phyloP scores from a whole-genome alignment of 1,139 yeast genomes.

The Scheffersomyces lignicola region DNA sequence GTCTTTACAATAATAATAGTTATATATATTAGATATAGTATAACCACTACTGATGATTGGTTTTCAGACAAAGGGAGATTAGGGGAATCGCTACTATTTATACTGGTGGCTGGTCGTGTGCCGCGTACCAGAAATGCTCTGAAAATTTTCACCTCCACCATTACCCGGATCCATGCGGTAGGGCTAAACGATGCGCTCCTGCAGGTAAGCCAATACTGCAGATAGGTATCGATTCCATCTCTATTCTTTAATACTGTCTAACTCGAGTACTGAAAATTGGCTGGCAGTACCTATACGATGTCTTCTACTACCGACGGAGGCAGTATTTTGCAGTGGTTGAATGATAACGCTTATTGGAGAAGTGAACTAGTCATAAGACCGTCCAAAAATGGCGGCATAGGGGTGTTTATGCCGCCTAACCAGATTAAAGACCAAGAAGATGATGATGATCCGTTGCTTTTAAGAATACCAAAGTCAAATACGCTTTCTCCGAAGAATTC shows the following conservation, averaged over 20 bases:
- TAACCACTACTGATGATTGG: slow-evolving; percentile 70
- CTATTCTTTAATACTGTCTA: too few relatives aligned
- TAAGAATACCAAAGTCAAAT: slow-evolving; percentile 52
- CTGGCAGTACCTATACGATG: too few relatives aligned
- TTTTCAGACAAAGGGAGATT: slow-evolving; percentile 23
- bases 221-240: too few relatives aligned
- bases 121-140: too few relatives aligned
- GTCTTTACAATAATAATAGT: slow-evolving; percentile 48
- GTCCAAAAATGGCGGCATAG: slow-evolving; percentile 66
- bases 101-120: slow-evolving; percentile 12
- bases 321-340: slow-evolving; percentile 42
- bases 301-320: slow-evolving; percentile 13
- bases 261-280: too few relatives aligned
- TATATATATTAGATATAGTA: slow-evolving; percentile 62
- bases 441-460: slow-evolving; percentile 30
- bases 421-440: slow-evolving; percentile 27
- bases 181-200: too few relatives aligned
- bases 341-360: slow-evolving; percentile 51
- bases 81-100: slow-evolving; percentile 18
- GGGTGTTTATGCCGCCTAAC: slow-evolving; percentile 50
- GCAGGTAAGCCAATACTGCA: too few relatives aligned
- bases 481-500: slow-evolving; percentile 60
- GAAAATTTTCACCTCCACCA: too few relatives aligned
- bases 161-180: slow-evolving; percentile 1
- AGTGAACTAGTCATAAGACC: slow-evolving; percentile 43